A percentile compares a stretch with the other conserved stretches of the same genome.
These are phyloP conservation scores for Juglanconis oblonga DNA, from an alignment of 2,329 filamentous ascomycete species.

Conservation along the genomic window DNA sequence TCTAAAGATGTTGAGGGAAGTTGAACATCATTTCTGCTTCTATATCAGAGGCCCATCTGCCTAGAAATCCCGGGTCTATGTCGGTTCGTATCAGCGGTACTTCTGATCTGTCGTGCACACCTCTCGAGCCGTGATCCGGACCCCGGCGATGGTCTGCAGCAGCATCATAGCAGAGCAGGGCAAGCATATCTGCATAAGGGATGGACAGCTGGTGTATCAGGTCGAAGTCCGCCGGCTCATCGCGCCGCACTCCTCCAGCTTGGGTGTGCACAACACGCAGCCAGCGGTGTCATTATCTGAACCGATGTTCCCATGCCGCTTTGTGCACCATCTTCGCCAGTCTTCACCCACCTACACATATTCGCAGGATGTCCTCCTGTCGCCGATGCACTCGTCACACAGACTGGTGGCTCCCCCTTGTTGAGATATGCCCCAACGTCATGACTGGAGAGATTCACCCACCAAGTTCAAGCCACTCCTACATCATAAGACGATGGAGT, in stretches of 20 bases:
- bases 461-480: neutral
- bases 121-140: neutral
- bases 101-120: neutral
- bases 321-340: neutral
- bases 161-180: neutral
- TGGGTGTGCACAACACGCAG: neutral
- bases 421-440: slow-evolving; percentile 4
- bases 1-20: neutral
- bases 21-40: slow-evolving; percentile 13
- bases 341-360: neutral
- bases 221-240: neutral
- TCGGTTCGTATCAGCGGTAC: neutral
- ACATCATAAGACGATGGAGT: neutral
- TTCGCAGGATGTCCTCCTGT: neutral
- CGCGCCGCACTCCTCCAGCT: neutral
- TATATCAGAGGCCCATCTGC: neutral
- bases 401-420: neutral
- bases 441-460: slow-evolving; percentile 6
- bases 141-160: neutral
- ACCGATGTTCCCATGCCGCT: neutral
- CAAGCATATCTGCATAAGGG: neutral
- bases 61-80: neutral
- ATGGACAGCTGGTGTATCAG: neutral
- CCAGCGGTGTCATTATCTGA: neutral
- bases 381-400: neutral